A percentile compares a stretch with the other conserved stretches of the same genome.
Conservation (phyloP, 768 basidiomycete species). For the Agrocybe praecox region DNA sequence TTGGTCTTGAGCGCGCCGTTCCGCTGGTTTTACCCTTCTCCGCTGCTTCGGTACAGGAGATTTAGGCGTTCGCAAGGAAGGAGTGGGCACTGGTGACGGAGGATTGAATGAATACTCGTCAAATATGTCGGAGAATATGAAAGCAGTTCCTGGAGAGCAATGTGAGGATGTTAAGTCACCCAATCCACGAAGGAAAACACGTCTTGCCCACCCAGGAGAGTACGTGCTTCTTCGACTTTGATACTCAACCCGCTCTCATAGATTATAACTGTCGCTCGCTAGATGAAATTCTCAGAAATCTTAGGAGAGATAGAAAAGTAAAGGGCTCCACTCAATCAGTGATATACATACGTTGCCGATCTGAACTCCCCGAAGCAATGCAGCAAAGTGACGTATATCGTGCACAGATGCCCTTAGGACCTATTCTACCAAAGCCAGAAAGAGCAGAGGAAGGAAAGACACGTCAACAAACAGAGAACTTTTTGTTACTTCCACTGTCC, state of each 20-base stretch:
- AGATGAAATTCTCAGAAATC: conserved; percentile 11
- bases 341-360: conserved; percentile 68
- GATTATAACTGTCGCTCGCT: conserved; percentile 81
- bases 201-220: conserved; percentile 63
- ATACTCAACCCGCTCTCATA: conserved; percentile 71
- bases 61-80: conserved; percentile 4
- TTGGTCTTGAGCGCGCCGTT: neutral
- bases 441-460: neutral
- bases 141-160: conserved; percentile 71
- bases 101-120: conserved; percentile 74
- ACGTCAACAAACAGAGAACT: too few relatives aligned
- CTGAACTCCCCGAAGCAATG: conserved; percentile 80
- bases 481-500: too few relatives aligned
- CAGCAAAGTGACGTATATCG: conserved; percentile 81
- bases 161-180: neutral
- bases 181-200: neutral
- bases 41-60: conserved; percentile 7
- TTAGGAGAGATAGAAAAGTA: too few relatives aligned
- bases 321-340: neutral
- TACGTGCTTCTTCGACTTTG: conserved; percentile 83
- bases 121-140: conserved; percentile 77
- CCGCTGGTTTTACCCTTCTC: conserved; percentile 5
- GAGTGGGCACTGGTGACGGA: conserved; percentile 25
- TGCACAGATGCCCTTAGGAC: conserved; percentile 74
- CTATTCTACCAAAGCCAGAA: too few relatives aligned